Evolutionary conservation across 140 eudicot genomes (phyloP), one percentile per base, ranked within the genome.

Genomic region (Cichorium intybus): DNA sequence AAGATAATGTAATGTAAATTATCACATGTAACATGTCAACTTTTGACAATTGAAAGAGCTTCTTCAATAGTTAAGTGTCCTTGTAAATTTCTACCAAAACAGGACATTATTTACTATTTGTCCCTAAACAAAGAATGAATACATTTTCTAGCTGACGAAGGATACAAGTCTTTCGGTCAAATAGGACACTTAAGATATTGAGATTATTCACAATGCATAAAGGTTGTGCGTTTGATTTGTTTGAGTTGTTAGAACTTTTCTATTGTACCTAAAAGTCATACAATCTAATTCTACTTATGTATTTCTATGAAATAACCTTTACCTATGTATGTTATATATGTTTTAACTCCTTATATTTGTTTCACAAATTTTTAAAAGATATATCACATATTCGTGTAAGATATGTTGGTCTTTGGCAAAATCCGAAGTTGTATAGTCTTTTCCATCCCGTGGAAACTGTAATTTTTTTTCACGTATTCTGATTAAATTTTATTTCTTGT

Each of bases 121-220:
- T 52, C 39, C 24, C 37, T 50, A 52, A 54, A 71, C 57, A 64
- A 54, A 64, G 33, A 73, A 73, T 43, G 20, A 46, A 51, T 14
- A 64, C 45, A 47, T 45, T 31, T 33, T 46, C 23, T 60, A 56
- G 23, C 46, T 23, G 55, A n/a, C 24, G 29, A 18, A 53, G 64
- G 62, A 27, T n/a, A 41, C 24, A 56, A 33, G 53, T 28, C 6
- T n/a, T 65, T 54, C 18, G 29, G 73, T 73, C 73, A 73, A 65
- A 56, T 12, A 67, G 68, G 18, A 21, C 55, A 48, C 61, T 73
- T 33, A 29, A 70, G 60, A 70, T 35, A 34, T 48, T 29, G 17
- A 49, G 20, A 15, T 29, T 31, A 39, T 41, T 18, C 31, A 45
- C 31, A 10, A 29, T 64, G 17, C 17, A n/a, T 34, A 58, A 58